Evolutionary conservation across 371 early-diverging fungal species (phyloP).

Genomic region (Choanephora cucurbitarum): DNA sequence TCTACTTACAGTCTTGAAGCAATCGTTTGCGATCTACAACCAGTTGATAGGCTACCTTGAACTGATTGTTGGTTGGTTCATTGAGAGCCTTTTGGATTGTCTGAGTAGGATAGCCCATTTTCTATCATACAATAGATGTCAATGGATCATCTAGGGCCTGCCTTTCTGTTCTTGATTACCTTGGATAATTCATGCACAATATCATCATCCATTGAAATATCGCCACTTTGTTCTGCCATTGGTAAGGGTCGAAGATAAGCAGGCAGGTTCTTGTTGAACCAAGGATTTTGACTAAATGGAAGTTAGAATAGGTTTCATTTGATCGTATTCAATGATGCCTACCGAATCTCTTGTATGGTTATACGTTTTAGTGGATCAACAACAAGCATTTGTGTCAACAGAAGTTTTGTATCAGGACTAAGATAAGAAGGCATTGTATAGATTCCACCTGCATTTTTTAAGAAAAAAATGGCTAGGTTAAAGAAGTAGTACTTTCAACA

Average conservation of each 20-base stretch:
- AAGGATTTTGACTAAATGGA: constrained; percentile 69
- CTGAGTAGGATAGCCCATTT: constrained; percentile 77
- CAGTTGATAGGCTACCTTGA: constrained; percentile 94
- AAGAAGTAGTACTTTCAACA: constrained; percentile 1
- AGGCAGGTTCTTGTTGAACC: constrained; percentile 90
- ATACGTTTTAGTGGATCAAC: constrained; percentile 96
- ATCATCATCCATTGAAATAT: constrained; percentile 69
- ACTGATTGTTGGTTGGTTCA: constrained; percentile 84
- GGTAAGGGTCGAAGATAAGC: constrained; percentile 86
- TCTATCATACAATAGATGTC: too few species aligned
- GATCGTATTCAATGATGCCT: not conserved
- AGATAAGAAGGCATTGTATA: constrained; percentile 89
- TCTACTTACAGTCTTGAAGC: constrained; percentile 62
- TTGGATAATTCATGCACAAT: constrained; percentile 79
- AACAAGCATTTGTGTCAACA: constrained; percentile 91
- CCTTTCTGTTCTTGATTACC: constrained; percentile 26
- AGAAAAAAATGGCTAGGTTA: not conserved
- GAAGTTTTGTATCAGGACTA: constrained; percentile 76
- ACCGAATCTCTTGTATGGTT: constrained; percentile 87
- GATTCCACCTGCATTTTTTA: constrained; percentile 78
- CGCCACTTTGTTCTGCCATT: constrained; percentile 63
- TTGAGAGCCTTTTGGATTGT: constrained; percentile 73
- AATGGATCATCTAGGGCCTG: too few species aligned
- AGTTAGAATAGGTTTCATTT: constrained; percentile 3
- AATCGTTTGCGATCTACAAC: constrained; percentile 84